These are phyloP conservation scores for Cytidiella melzeri DNA, from an alignment of 768 basidiomycete genomes.

Conservation along the genomic window DNA sequence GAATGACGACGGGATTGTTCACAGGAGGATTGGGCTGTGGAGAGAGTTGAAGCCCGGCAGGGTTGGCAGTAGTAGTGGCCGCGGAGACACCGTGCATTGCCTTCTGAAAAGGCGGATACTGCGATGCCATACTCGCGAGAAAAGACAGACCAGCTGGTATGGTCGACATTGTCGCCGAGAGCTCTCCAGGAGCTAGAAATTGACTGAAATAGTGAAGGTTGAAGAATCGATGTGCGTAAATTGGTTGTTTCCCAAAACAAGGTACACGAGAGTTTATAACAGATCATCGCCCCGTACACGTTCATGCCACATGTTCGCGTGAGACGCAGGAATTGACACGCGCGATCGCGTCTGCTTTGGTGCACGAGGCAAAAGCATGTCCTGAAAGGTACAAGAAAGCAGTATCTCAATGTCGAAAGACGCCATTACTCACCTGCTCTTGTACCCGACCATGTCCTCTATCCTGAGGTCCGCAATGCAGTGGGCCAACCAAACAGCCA, in stretches of 20 bases:
- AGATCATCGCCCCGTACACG: neutral
- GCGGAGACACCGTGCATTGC: neutral
- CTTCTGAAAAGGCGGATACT: neutral
- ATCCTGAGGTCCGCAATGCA: conserved; percentile 37
- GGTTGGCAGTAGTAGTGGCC: neutral
- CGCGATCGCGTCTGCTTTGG: neutral
- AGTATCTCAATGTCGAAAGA: neutral
- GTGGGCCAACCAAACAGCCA: conserved; percentile 32
- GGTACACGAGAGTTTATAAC: neutral
- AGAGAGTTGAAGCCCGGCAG: neutral
- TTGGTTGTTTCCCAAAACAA: neutral
- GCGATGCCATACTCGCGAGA: conserved; percentile 1
- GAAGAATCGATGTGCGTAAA: neutral
- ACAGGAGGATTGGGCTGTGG: neutral
- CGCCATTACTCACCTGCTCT: neutral
- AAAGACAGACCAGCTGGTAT: neutral
- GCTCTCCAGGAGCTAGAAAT: neutral
- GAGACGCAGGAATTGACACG: neutral
- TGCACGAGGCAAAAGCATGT: neutral
- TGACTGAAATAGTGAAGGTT: neutral
- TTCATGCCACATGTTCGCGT: neutral
- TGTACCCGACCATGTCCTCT: conserved; percentile 23
- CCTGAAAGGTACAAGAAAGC: neutral
- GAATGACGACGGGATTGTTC: neutral
- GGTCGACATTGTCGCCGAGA: neutral